Evolutionary conservation across 176 grass and related monocot genomes (phyloP).

Genomic region (Oryza meyeriana): DNA sequence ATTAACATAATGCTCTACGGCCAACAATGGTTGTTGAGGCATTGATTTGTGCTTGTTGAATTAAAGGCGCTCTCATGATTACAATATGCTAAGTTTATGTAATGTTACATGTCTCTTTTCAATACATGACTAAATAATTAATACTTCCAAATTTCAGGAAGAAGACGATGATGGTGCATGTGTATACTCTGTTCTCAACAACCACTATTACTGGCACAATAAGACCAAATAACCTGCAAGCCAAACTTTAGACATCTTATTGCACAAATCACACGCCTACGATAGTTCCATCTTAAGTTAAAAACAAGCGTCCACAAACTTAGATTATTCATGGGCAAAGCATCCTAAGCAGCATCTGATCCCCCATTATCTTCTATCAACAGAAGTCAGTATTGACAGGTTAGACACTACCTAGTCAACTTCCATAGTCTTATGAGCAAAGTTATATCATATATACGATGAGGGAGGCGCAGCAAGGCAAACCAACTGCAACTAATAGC

Average conservation of each 20-base stretch:
- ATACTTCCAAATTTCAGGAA: neutral
- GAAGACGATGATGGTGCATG: neutral
- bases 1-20: no score
- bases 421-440: conserved; percentile 52
- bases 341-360: conserved; percentile 69
- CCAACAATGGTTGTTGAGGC: neutral
- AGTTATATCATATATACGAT: conserved; percentile 61
- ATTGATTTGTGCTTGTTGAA: neutral
- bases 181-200: conserved; percentile 3
- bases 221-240: conserved; percentile 32
- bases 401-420: conserved; percentile 64
- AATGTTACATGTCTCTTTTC: no score
- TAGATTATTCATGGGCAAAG: conserved; percentile 68
- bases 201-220: neutral
- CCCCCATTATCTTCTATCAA: conserved; percentile 76
- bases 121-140: no score
- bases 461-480: conserved; percentile 25
- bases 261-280: conserved; percentile 56
- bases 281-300: conserved; percentile 54
- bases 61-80: neutral
- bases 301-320: conserved; percentile 51
- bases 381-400: conserved; percentile 74
- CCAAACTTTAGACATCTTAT: conserved; percentile 25
- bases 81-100: neutral
- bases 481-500: conserved; percentile 6